Evolutionary conservation across 345 rosid species (phyloP).

Genomic region (Boechera divaricarpa): DNA sequence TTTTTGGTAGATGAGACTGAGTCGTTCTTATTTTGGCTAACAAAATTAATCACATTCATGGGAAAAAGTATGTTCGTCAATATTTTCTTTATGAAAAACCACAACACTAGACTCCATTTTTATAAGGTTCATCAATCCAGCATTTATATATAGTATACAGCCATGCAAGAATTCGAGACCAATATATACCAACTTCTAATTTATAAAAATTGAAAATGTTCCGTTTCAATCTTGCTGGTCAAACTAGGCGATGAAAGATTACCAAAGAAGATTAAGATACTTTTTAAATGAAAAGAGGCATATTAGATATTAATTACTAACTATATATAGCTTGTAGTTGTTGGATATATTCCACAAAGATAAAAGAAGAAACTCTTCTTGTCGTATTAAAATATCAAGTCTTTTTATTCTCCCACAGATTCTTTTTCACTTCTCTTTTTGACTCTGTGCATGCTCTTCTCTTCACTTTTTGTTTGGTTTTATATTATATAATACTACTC

Average conservation of each 20-base stretch:
- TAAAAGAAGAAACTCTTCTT: slow-evolving; percentile 27
- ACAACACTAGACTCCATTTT: neutral
- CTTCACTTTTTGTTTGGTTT: slow-evolving; percentile 16
- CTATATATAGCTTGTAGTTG: slow-evolving; percentile 31
- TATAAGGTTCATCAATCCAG: neutral
- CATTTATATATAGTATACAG: neutral
- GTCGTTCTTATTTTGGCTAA: neutral
- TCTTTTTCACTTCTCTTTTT: slow-evolving; percentile 44
- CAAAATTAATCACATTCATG: neutral
- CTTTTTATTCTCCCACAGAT: slow-evolving; percentile 37
- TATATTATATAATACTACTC: neutral
- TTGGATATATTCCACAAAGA: slow-evolving; percentile 46
- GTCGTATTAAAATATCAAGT: slow-evolving; percentile 16
- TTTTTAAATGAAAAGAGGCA: slow-evolving; percentile 17
- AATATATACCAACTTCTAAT: neutral
- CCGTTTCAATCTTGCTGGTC: slow-evolving; percentile 10
- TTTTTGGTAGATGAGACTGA: neutral
- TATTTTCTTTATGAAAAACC: neutral
- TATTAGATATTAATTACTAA: slow-evolving; percentile 22
- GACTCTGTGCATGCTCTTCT: slow-evolving; percentile 29
- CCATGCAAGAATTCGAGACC: neutral
- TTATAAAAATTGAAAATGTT: neutral
- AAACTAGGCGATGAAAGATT: slow-evolving; percentile 37
- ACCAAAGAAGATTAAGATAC: slow-evolving; percentile 39
- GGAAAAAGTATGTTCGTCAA: neutral